A percentile compares a stretch with the other conserved stretches of the same genome.
phyloP scores from a whole-genome alignment of 1,284 basidiomycete genomes.

The Malassezia psittaci region DNA sequence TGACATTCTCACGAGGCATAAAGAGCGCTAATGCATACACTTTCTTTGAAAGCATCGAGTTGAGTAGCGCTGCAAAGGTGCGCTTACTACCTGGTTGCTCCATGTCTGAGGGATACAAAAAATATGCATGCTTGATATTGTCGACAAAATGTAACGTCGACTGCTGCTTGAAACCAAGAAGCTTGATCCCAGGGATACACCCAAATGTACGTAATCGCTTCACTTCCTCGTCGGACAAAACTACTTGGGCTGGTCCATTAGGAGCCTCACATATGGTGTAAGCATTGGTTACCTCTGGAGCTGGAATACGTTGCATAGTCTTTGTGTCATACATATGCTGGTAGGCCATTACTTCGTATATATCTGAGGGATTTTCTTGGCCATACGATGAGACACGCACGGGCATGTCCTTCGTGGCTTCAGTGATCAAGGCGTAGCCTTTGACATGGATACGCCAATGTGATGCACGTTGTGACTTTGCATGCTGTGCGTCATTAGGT shows the following conservation, averaged over 20 bases:
- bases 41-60: slow-evolving; percentile 68
- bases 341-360: slow-evolving; percentile 64
- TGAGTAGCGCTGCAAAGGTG: slow-evolving; percentile 75
- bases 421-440: slow-evolving; percentile 50
- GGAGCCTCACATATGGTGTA: not conserved
- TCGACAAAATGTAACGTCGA: slow-evolving; percentile 66
- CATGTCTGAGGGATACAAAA: slow-evolving; percentile 88
- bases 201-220: slow-evolving; percentile 57
- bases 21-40: slow-evolving; percentile 71
- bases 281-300: not conserved
- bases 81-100: slow-evolving; percentile 78
- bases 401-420: slow-evolving; percentile 26
- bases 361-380: slow-evolving; percentile 24
- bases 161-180: slow-evolving; percentile 72
- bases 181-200: slow-evolving; percentile 59
- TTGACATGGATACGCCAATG: slow-evolving; percentile 79
- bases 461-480: slow-evolving; percentile 42
- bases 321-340: slow-evolving; percentile 66
- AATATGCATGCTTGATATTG: slow-evolving; percentile 79
- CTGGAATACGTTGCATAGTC: slow-evolving; percentile 1
- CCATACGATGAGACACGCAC: slow-evolving; percentile 36
- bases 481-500: slow-evolving; percentile 15
- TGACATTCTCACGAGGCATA: slow-evolving; percentile 61
- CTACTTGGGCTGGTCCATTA: not conserved
- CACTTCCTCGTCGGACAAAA: slow-evolving; percentile 69